These are phyloP conservation scores for Hypoxylon perforatum DNA, from an alignment of 495 filamentous ascomycete genomes.

Conservation along the genomic window DNA sequence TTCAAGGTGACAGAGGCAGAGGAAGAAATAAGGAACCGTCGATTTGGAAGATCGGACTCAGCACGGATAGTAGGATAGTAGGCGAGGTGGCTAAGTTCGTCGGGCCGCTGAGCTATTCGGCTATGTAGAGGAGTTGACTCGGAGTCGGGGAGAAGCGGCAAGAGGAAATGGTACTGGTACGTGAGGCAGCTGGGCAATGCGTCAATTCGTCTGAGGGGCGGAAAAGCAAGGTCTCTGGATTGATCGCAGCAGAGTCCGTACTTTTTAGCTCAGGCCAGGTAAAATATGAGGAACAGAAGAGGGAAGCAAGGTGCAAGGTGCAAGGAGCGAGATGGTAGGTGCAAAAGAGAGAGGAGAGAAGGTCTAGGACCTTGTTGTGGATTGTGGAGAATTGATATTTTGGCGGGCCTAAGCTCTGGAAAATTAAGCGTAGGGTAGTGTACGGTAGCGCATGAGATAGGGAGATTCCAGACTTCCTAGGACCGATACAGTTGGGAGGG, in stretches of 20 bases:
- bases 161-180: slow-evolving; percentile 25
- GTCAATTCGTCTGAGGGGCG: slow-evolving; percentile 2
- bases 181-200: slow-evolving; percentile 28
- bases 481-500: slow-evolving; percentile 30
- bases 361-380: slow-evolving; percentile 33
- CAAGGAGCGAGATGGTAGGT: slow-evolving; percentile 4
- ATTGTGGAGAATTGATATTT: slow-evolving; percentile 44
- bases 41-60: slow-evolving; percentile 25
- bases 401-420: slow-evolving; percentile 42
- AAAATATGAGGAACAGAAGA: slow-evolving; percentile 30
- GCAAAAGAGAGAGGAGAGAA: slow-evolving; percentile 23
- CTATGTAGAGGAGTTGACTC: slow-evolving; percentile 35
- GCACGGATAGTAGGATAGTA: slow-evolving; percentile 20
- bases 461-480: slow-evolving; percentile 42
- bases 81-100: slow-evolving; percentile 43
- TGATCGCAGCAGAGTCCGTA: slow-evolving; percentile 42
- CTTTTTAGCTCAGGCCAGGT: slow-evolving; percentile 32
- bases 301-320: slow-evolving; percentile 19
- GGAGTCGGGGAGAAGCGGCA: slow-evolving; percentile 32
- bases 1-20: slow-evolving; percentile 7
- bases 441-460: slow-evolving; percentile 42
- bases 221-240: slow-evolving; percentile 19
- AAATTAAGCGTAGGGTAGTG: slow-evolving; percentile 37
- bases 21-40: slow-evolving; percentile 6
- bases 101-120: slow-evolving; percentile 42